Base-by-base conservation (phyloP, 176 grass and related monocot genomes). In the Carex kokanica region DNA sequence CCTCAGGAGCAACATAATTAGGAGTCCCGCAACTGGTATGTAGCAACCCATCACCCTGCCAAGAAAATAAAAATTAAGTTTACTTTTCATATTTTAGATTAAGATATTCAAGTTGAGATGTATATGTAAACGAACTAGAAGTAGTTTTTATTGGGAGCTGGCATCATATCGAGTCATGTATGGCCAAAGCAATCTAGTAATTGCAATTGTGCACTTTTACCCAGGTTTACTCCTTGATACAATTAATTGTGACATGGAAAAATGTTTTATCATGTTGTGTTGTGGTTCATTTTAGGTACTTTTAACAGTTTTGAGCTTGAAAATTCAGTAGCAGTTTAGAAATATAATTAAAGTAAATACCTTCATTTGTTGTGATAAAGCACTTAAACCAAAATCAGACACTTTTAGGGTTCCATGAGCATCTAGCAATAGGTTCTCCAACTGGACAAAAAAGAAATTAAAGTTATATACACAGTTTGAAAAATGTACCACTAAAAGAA, bases 1-100 rank as follows among this genome's bases (percentile, higher is more conserved):
- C 96, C 96, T 99, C 96, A 59, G 96, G 96, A 86, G 96, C 96
- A 75, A 99, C 91, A 80, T 99, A 99, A 80, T 99, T 99, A 49
- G 96, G 96, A 81, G 96, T 99, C 78, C 96, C 96, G 70, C 96
- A 99, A 88, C 93, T 93, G n/a, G 96, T 99, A 78, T 99, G 96
- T 52, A 99, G 93, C 81, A 99, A 83, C 52, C 96, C 96, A 25
- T 99, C 94, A 81, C 87, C 89, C 96, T 94, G 78, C 54, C 70
- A 49, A 71, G 34, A n/a, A 86, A 68, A 70, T 10, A 75, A 8
- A 12, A 84, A 83, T 56, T 41, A 83, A 79, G 62, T 57, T 12
- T 20, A 84, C 31, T 49, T 68, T 34, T 57, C 20, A 65, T 78
- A 40, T 87, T 84, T 64, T 78, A 43, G 85, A 25, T 63, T 62